These are phyloP conservation scores for Debaryomyces udenii DNA, from an alignment of 1,139 yeast species.

Conservation along the genomic window DNA sequence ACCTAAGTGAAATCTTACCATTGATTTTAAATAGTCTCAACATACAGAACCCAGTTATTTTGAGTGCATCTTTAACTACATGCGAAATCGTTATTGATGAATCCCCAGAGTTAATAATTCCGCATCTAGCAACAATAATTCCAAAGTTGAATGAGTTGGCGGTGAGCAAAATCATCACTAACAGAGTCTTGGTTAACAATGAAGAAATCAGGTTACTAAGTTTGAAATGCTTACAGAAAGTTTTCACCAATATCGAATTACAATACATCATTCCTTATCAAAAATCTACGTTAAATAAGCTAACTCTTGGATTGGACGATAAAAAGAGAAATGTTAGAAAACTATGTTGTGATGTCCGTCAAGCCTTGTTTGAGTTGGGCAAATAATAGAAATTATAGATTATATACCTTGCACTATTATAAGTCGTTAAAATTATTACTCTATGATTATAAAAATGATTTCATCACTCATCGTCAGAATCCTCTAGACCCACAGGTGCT, in stretches of 20 bases:
- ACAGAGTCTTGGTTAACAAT: conserved; percentile 26
- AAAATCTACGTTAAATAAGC: conserved; percentile 47
- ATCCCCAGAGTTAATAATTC: conserved; percentile 48
- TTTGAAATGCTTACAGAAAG: conserved; percentile 55
- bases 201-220: conserved; percentile 58
- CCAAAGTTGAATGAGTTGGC: conserved; percentile 53
- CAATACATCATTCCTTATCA: conserved; percentile 55
- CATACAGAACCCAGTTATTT: conserved; percentile 47
- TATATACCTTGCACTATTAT: background rate
- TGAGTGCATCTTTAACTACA: conserved; percentile 64
- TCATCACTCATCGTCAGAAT: conserved; percentile 47
- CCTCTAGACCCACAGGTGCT: conserved; percentile 77
- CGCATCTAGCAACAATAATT: conserved; percentile 58
- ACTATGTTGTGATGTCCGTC: conserved; percentile 78
- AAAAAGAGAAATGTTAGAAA: conserved; percentile 73
- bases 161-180: conserved; percentile 24
- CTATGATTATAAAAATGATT: conserved; percentile 5
- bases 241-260: conserved; percentile 45
- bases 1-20: conserved; percentile 67
- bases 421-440: conserved; percentile 9
- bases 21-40: conserved; percentile 67
- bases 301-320: conserved; percentile 68
- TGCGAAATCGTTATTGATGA: conserved; percentile 57
- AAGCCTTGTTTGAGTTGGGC: conserved; percentile 62
- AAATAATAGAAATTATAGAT: conserved; percentile 15